Evolutionary conservation across 495 filamentous ascomycete genomes (phyloP), one percentile per base, ranked within the genome.

Genomic region (Xylaria castorea): DNA sequence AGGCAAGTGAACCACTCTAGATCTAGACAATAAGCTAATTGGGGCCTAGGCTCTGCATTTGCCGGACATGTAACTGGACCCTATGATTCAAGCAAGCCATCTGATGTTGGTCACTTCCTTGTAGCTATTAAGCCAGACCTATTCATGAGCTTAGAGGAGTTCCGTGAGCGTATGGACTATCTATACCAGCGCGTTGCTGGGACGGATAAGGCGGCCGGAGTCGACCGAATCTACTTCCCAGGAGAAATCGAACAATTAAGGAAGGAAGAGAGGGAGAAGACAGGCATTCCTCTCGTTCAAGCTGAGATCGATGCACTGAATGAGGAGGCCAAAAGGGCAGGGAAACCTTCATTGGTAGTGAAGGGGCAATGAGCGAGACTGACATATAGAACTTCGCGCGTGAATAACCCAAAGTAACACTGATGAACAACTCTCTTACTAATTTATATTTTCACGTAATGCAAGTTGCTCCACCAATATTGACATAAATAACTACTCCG

Each of bases 221-320:
- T 93, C n/a, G 90, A 93, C 5, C 82, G 88, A 60, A 92, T 94
- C 9, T 94, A 92, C 75, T 94, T 93, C 76, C 92, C 92, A 0
- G 92, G 92, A 1, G 92, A 94, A 81, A 89, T 93, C 71, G 92
- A 94, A 81, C 89, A 90, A 75, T 71, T 91, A 61, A 89, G 75
- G 0, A 82, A 90, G 69, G 86, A 90, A 74, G 79, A 87, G 73
- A 84, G 92, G 40, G 63, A 84, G 44, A 77, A 71, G 46, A 82
- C 84, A 14, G 92, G 92, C 0, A 93, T 94, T 68, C 92, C 92
- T 3, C 88, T 87, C 69, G 89, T 89, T 1, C 80, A 87, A 63
- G 86, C 86, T 0, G 92, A 94, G 78, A 84, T 95, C 71, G 87
- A 88, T 42, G 83, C 83, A 1, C 80, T 95, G 71, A 93, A 94